These are phyloP conservation scores for Skeletonema menzelii DNA, from an alignment of 108 stramenopile genomes.

Conservation along the genomic window DNA sequence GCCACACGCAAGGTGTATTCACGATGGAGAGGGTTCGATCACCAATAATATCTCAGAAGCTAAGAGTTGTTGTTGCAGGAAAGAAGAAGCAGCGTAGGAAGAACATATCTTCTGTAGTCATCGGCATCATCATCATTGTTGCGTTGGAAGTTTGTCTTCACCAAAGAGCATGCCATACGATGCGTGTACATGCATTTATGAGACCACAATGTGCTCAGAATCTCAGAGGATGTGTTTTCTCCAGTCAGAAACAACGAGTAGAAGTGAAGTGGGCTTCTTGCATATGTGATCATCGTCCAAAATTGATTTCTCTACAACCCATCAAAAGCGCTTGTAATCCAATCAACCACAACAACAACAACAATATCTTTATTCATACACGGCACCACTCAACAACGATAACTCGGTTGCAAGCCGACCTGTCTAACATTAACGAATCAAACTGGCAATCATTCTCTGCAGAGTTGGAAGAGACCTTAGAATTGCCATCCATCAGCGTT, in stretches of 20 bases:
- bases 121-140: neutral
- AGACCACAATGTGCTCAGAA: neutral
- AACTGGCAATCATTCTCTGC: slow-evolving; percentile 31
- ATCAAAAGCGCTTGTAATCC: neutral
- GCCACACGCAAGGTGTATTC: neutral
- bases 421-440: slow-evolving; percentile 14
- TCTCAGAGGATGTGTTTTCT: neutral
- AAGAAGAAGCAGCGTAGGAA: neutral
- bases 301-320: neutral
- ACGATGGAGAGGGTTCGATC: neutral
- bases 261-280: neutral
- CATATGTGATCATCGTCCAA: neutral
- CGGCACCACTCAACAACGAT: neutral
- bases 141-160: neutral
- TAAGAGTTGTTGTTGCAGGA: neutral
- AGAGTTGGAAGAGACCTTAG: slow-evolving; percentile 23
- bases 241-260: neutral
- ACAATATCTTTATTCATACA: neutral
- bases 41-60: neutral
- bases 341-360: neutral
- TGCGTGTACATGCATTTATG: neutral
- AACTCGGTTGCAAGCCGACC: neutral
- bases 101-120: neutral
- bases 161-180: neutral
- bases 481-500: slow-evolving; percentile 40